phyloP scores from a whole-genome alignment of 108 stramenopile genomes.

The Epipyxis sp. region DNA sequence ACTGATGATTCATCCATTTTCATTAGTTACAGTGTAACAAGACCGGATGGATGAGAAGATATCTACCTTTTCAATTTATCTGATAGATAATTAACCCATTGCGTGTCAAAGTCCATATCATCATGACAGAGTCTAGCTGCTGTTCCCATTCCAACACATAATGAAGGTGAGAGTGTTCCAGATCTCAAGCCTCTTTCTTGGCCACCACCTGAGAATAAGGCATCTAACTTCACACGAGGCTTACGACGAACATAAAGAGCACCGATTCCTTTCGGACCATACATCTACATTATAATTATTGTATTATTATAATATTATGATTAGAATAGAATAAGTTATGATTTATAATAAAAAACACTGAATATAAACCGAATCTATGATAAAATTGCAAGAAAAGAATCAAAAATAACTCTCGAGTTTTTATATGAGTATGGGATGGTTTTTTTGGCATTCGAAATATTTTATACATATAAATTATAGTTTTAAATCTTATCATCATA shows the following conservation, averaged over 20 bases:
- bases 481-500: too few species aligned
- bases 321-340: too few species aligned
- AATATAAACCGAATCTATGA: too few species aligned
- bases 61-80: constrained; percentile 61
- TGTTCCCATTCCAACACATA: constrained; percentile 88
- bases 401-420: too few species aligned
- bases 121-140: constrained; percentile 78
- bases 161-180: constrained; percentile 66
- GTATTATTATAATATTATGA: too few species aligned
- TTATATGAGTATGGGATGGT: too few species aligned
- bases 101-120: constrained; percentile 77
- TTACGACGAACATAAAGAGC: constrained; percentile 89
- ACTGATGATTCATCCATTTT: too few species aligned
- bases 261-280: constrained; percentile 98
- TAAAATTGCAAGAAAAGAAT: too few species aligned
- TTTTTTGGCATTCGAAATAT: too few species aligned
- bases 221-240: constrained; percentile 94
- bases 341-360: too few species aligned
- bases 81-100: constrained; percentile 68
- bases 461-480: too few species aligned
- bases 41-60: neutral
- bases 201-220: constrained; percentile 91
- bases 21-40: too few species aligned
- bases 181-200: constrained; percentile 76
- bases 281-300: constrained; percentile 37